Conservation (phyloP, 257 asterid genomes). For the Nicotiana obtusifolia region DNA sequence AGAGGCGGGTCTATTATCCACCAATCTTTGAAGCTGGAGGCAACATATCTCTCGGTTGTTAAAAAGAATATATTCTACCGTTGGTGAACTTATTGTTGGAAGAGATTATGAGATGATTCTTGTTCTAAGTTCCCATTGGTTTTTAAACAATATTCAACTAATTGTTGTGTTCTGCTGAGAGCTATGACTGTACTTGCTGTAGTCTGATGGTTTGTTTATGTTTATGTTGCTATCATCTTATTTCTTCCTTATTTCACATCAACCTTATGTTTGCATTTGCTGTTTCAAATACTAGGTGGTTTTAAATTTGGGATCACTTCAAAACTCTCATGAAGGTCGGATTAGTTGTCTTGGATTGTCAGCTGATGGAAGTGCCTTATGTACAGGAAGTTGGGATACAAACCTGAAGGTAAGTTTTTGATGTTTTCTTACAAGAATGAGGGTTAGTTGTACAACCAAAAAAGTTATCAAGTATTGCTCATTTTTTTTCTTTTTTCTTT, state of each 20-base stretch:
- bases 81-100: not conserved
- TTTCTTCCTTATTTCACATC: not conserved
- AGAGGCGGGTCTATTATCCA: no score
- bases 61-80: no score
- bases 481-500: no score
- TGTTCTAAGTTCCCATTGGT: not conserved
- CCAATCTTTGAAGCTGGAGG: no score
- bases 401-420: constrained; percentile 62
- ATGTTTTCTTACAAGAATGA: no score
- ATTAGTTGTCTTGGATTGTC: constrained; percentile 86
- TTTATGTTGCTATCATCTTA: not conserved
- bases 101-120: not conserved
- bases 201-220: not conserved
- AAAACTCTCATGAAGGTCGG: constrained; percentile 75
- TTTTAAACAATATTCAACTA: no score
- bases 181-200: not conserved
- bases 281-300: constrained; percentile 44
- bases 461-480: no score
- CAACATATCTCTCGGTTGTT: no score
- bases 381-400: constrained; percentile 96
- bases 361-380: constrained; percentile 95
- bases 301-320: constrained; percentile 81
- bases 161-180: not conserved
- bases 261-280: not conserved
- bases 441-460: no score